Evolutionary conservation across 306 rosid genomes (phyloP).

Genomic region (Corylus heterophylla): DNA sequence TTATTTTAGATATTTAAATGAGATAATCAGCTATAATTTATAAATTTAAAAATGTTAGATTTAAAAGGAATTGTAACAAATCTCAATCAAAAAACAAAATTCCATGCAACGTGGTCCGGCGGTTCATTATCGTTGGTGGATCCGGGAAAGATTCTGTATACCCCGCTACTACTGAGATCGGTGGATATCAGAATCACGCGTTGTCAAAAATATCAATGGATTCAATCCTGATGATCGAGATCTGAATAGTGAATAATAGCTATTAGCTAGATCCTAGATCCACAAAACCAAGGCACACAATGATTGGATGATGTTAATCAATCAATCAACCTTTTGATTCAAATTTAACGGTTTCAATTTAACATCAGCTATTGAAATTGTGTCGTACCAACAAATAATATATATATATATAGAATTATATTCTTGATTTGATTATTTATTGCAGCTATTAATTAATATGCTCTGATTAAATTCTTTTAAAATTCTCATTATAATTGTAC

Average conservation of each 20-base stretch:
- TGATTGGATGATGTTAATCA: not conserved
- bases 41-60: too few species aligned
- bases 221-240: not conserved
- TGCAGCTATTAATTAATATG: too few species aligned
- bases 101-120: not conserved
- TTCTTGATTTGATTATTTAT: not conserved
- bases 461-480: too few species aligned
- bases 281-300: not conserved
- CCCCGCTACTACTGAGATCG: accelerated
- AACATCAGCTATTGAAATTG: too few species aligned
- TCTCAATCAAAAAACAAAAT: too few species aligned
- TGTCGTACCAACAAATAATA: too few species aligned
- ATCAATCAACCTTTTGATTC: not conserved
- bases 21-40: too few species aligned
- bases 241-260: not conserved
- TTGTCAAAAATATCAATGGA: not conserved
- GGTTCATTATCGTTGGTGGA: not conserved
- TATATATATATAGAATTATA: not conserved
- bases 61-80: too few species aligned
- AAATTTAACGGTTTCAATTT: too few species aligned
- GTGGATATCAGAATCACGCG: not conserved
- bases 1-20: too few species aligned
- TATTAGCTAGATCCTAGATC: not conserved
- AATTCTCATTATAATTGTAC: too few species aligned
- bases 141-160: not conserved